Conservation (phyloP, 108 stramenopile genomes). For the Cyclotella cryptica region DNA sequence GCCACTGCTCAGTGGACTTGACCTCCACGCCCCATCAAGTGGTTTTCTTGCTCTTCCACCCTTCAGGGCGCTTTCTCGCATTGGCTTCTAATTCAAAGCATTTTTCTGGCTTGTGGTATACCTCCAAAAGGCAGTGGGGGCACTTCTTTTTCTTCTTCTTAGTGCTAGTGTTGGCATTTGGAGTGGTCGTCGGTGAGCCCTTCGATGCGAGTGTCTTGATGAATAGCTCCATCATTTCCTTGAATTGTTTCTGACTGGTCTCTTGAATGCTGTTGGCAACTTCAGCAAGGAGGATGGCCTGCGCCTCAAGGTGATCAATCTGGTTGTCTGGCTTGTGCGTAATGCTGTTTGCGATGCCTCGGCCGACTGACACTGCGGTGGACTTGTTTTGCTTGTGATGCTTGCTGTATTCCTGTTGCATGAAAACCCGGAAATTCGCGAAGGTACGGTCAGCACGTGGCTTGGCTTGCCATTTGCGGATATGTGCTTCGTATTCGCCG, state of each 20-base stretch:
- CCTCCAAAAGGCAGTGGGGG: conserved; percentile 21
- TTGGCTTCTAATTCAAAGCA: conserved; percentile 18
- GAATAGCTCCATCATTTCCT: conserved; percentile 26
- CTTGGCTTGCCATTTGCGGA: conserved; percentile 7
- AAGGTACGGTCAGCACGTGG: background rate
- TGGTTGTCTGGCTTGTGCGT: conserved; percentile 16
- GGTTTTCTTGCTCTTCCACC: conserved; percentile 20
- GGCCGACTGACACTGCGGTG: background rate
- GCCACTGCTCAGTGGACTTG: conserved; percentile 32
- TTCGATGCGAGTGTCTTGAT: background rate
- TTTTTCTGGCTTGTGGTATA: conserved; percentile 17
- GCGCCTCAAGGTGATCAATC: conserved; percentile 16
- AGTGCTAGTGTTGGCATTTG: too few species aligned
- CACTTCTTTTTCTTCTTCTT: conserved; percentile 23
- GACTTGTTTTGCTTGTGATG: conserved; percentile 18
- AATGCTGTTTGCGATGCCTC: conserved; percentile 20
- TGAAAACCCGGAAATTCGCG: background rate
- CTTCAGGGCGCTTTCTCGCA: conserved; percentile 12
- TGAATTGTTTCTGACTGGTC: conserved; percentile 11
- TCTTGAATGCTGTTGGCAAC: conserved; percentile 20
- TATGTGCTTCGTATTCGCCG: background rate
- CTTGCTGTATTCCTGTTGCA: conserved; percentile 2
- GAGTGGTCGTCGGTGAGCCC: conserved; percentile 9
- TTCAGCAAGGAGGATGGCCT: conserved; percentile 7
- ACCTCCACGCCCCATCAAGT: conserved; percentile 15